Conservation (phyloP, 1,139 yeast species). For the Williopsis jadinii region DNA sequence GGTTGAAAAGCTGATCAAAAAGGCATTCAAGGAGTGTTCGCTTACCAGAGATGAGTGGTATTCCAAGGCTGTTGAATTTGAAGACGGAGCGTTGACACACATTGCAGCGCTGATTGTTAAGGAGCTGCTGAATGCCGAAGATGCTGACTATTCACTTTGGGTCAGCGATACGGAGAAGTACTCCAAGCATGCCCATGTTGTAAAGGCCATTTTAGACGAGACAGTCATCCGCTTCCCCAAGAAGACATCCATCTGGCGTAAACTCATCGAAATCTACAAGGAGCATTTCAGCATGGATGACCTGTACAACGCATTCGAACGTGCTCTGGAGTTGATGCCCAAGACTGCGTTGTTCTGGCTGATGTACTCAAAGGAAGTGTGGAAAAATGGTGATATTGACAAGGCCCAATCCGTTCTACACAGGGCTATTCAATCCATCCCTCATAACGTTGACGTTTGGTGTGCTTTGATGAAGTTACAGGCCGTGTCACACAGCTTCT, state of each 20-base stretch:
- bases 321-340: conserved; percentile 41
- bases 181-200: conserved; percentile 22
- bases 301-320: conserved; percentile 44
- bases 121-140: conserved; percentile 40
- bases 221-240: conserved; percentile 42
- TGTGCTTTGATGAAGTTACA: conserved; percentile 66
- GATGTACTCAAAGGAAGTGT: conserved; percentile 67
- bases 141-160: conserved; percentile 36
- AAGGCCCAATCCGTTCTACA: conserved; percentile 49
- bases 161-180: conserved; percentile 37
- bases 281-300: conserved; percentile 24
- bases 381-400: conserved; percentile 42
- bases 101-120: conserved; percentile 29
- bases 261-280: conserved; percentile 42
- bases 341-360: conserved; percentile 45
- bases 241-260: conserved; percentile 49
- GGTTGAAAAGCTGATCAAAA: conserved; percentile 38
- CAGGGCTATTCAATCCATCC: conserved; percentile 37
- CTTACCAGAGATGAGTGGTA: conserved; percentile 38
- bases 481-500: conserved; percentile 31
- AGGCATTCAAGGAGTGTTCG: conserved; percentile 42
- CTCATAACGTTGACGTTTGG: conserved; percentile 54
- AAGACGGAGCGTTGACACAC: conserved; percentile 21
- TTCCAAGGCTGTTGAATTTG: conserved; percentile 32
- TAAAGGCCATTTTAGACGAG: conserved; percentile 39